Evolutionary conservation across 306 rosid species (phyloP), one percentile per base, ranked within the genome.

Genomic region (Citrullus colocynthis): DNA sequence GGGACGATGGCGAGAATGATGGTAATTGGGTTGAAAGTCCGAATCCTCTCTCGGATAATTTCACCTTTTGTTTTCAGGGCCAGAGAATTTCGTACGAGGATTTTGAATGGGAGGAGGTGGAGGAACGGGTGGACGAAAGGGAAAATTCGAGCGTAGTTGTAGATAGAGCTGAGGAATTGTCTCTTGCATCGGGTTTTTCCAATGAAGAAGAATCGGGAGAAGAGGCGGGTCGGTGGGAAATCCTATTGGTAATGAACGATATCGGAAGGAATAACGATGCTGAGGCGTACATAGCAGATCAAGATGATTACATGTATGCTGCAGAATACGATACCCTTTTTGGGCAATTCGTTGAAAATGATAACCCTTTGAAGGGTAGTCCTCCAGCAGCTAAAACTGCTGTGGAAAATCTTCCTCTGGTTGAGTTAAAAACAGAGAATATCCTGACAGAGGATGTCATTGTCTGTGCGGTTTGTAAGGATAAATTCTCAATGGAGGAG

Each of bases 401-500:
- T 1, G 89, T 93, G 77, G 92, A 93, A 81, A 88, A 78, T 79
- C 97, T 93, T 51, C 98, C 93, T 2, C 52, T 87, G 51, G 96
- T 93, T 65, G 89, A 87, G 80, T 63, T 91, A 63, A 84, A 91
- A 0, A 61, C 32, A 84, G 93, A 90, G 84, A 90, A 88, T 80
- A 44, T 84, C 88, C 77, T 77, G 79, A 78, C 83, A 72, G 89
- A 70, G 37, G 74, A 88, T 45, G 87, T 78, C 28, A 87, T 82
- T 21, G 87, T 81, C 5, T 94, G 98, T 41, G 93, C 96, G 34
- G 87, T 94, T 84, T 91, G 97, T 75, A 94, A 88, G 76, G 97
- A 94, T 16, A 83, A 80, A 70, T 87, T 94, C 4, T 56, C 77
- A 78, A 30, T 78, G 84, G 91, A 84, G 82, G 98, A 91, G 84